phyloP scores from a whole-genome alignment of 768 basidiomycete genomes.

The Termitomyces titanicus region DNA sequence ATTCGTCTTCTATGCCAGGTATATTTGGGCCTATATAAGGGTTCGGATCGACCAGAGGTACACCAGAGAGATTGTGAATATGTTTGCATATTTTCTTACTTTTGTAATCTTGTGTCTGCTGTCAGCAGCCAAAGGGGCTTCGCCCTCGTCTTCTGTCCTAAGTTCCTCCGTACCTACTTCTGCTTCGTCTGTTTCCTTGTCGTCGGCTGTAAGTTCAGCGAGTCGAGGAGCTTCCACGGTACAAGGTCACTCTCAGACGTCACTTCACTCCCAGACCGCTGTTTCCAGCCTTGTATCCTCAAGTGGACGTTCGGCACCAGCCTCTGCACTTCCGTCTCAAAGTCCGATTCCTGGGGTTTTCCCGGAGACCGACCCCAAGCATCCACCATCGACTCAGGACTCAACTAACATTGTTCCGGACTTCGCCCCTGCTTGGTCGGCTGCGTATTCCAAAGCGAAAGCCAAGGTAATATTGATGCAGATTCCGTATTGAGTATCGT shows the following conservation, averaged over 20 bases:
- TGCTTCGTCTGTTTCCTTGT: background rate
- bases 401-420: slow-evolving; percentile 12
- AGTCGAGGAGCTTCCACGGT: background rate
- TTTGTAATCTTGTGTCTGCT: slow-evolving; percentile 2
- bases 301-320: slow-evolving; percentile 22
- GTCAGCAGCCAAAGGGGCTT: background rate
- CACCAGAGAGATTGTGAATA: background rate
- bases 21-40: slow-evolving; percentile 3
- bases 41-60: background rate
- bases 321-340: slow-evolving; percentile 40
- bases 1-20: slow-evolving; percentile 6
- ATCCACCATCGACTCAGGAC: slow-evolving; percentile 38
- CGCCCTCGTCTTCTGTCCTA: background rate
- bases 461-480: slow-evolving; percentile 24
- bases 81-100: background rate
- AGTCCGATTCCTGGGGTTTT: slow-evolving; percentile 42
- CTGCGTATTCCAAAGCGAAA: slow-evolving; percentile 41
- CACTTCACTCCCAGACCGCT: background rate
- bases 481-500: no score
- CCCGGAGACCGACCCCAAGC: slow-evolving; percentile 37
- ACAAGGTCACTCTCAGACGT: background rate
- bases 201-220: background rate
- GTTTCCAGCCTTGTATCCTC: background rate
- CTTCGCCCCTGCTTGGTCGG: slow-evolving; percentile 32
- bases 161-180: background rate